Percentiles rank a stretch among this genome's conserved stretches.
These are phyloP conservation scores for Myrica gale DNA, from an alignment of 306 rosid genomes.

Conservation along the genomic window DNA sequence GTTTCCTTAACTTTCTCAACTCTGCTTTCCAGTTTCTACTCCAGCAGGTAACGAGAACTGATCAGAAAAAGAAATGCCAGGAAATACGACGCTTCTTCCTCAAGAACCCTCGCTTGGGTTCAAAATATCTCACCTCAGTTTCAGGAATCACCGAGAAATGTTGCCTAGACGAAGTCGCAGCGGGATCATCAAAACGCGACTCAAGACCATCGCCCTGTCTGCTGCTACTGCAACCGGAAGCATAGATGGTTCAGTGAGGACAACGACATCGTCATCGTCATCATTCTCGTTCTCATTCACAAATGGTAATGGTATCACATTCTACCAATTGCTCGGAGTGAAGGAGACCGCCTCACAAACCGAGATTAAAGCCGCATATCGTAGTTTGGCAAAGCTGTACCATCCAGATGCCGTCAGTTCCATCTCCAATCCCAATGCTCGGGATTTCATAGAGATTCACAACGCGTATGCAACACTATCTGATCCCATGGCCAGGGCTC, in stretches of 20 bases:
- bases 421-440: not conserved
- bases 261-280: not conserved
- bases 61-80: not conserved
- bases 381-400: constrained; percentile 1
- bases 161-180: not conserved
- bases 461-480: not conserved
- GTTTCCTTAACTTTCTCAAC: not conserved
- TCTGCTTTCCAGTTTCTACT: not conserved
- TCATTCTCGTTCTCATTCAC: not conserved
- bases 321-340: not conserved
- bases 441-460: constrained; percentile 7
- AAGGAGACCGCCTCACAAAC: not conserved
- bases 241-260: not conserved
- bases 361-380: constrained; percentile 5
- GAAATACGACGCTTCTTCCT: not conserved
- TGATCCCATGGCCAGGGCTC: not conserved
- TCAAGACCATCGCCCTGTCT: not conserved
- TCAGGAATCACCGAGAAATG: not conserved
- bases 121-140: not conserved
- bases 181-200: not conserved
- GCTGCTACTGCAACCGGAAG: constrained; percentile 5
- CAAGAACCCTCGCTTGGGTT: not conserved
- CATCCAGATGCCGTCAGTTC: not conserved
- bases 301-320: not conserved
- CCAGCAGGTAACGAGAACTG: not conserved